A percentile compares a stretch with the other conserved stretches of the same genome.
Evolutionary conservation across 768 basidiomycete species (phyloP).

Genomic region (Rhizopogon vulgaris): DNA sequence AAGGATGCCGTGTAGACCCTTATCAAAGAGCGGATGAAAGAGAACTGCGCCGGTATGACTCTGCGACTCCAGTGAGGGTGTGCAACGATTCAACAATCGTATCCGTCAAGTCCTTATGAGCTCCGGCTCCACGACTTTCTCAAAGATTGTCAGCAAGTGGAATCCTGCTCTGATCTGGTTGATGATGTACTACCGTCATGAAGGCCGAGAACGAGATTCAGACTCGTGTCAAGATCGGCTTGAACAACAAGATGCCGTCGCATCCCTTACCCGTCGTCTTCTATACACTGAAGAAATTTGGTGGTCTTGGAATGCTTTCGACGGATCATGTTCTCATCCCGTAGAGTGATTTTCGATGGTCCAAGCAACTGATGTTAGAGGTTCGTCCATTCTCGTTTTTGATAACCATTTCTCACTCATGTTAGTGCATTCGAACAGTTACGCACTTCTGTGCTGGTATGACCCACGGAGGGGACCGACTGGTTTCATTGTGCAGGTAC

Average conservation of each 20-base stretch:
- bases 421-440: conserved; percentile 37
- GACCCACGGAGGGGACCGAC: conserved; percentile 90
- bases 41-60: too few relatives aligned
- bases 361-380: conserved; percentile 94
- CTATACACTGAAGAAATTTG: conserved; percentile 97
- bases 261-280: conserved; percentile 96
- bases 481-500: conserved; percentile 95
- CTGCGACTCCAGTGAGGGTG: too few relatives aligned
- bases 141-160: conserved; percentile 99
- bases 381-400: conserved; percentile 27
- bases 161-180: conserved; percentile 92
- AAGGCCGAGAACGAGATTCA: conserved; percentile 99
- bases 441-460: conserved; percentile 99
- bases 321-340: conserved; percentile 99
- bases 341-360: conserved; percentile 96
- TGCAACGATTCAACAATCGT: too few relatives aligned
- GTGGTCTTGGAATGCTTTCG: conserved; percentile 97
- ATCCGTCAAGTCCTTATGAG: conserved; percentile 28
- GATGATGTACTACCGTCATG: conserved; percentile 98
- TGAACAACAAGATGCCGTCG: conserved; percentile 99
- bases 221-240: conserved; percentile 98
- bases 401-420: background rate
- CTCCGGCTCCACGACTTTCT: conserved; percentile 97
- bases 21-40: too few relatives aligned
- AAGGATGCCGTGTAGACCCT: too few relatives aligned